Base-by-base conservation (phyloP, 2,329 filamentous ascomycete species). In the Epichloe hybrida region DNA sequence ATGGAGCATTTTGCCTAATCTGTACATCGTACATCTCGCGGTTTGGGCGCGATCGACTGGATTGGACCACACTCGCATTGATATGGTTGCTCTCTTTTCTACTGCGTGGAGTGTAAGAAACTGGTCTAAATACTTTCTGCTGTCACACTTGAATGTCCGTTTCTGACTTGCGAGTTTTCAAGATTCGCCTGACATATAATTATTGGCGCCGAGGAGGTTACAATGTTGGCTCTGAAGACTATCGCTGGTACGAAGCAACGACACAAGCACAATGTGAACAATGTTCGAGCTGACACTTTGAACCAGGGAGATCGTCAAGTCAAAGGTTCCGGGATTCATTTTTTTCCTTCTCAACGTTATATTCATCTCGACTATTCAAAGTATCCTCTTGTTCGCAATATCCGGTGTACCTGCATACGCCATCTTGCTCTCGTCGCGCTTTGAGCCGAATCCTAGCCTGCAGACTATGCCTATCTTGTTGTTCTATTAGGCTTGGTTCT, bases 161-260 rank as follows among this genome's bases (percentile, higher is more conserved):
- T 15, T 13, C 20, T 40, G 31, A 37, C 37, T 27, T 1, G 8
- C 13, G 4, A 48, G 9, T 3, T 42, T 50, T 41, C 9, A 46
- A 89, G 86, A 64, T 71, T 52, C 85, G 93, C 11, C 72, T 98
- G 67, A 97, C 91, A 3, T 97, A 80, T 74, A 98, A 98, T 69
- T 98, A 96, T 71, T 95, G 86, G 83, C 84, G 93, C 52, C 95
- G 88, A 66, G 93, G 93, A 39, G 93, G 93, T 23, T 98, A 98
- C 66, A 72, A 76, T 15, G 74, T 90, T 56, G 91, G 93, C 38
- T 90, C 86, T 15, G 91, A 98, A 68, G 93, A 98, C 67, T 98
- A 98, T 66, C 80, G 93, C 69, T 98, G 93, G 82, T 70, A 56
- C 53, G 62, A 50, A 7, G 20, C 9, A 31, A 9, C 23, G 15